Evolutionary conservation across 2,329 filamentous ascomycete genomes (phyloP), one percentile per base, ranked within the genome.

Genomic region (Alternaria brassicae): DNA sequence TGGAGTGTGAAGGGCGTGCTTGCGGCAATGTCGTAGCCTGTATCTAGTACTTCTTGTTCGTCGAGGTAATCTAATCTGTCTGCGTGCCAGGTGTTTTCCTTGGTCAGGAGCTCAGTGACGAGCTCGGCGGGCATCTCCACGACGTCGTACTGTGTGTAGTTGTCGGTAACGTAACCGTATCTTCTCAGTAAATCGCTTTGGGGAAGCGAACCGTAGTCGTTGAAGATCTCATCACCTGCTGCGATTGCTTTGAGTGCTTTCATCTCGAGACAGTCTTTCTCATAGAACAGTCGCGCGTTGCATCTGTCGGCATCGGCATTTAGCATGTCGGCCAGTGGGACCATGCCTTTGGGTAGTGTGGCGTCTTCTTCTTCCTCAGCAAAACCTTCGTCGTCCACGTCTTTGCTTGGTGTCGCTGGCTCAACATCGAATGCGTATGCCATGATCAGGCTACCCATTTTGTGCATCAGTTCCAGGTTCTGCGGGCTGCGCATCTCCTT

Each of bases 401-500:
- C 82, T 21, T 87, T 84, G 13, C 63, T 62, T 5, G 59, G 49
- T 36, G 67, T 61, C 13, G 69, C 72, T 34, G 82, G 82, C 64
- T 88, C 86, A 6, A 96, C 85, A 67, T 97, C 93, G 73, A 97
- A 97, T 0, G 92, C 92, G 73, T 96, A 97, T 0, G 92, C 90
- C 92, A 97, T 96, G 66, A 97, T 94, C 15, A 90, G 88, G 61
- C 90, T 93, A 1, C 91, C 93, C 89, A 96, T 93, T 8, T 87
- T 84, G 74, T 96, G 92, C 52, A 91, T 90, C 17, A 88, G 75
- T 15, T 78, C 70, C 3, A 89, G 71, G 12, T 89, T 77, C 23
- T 82, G 77, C n/a, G 79, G 76, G 47, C 83, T 80, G 10, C 63
- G 65, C 55, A 81, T 78, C 55, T 84, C 81, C 39, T 70, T 71